phyloP scores from a whole-genome alignment of 768 basidiomycete genomes.

The Candolleomyces aberdarensis region DNA sequence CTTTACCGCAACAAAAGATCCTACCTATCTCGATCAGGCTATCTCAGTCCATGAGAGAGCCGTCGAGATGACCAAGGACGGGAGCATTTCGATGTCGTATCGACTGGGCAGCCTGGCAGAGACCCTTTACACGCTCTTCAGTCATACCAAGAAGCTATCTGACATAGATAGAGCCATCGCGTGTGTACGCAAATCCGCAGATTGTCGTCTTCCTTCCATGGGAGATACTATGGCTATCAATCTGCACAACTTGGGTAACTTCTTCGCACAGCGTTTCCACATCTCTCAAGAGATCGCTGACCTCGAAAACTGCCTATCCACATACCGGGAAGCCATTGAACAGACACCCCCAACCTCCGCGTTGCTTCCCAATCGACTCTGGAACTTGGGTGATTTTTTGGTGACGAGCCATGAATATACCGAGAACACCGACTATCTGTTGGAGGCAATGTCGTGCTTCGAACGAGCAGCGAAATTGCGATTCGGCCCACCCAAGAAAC shows the following conservation, averaged over 20 bases:
- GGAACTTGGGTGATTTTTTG: no score
- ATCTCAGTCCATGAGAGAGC: neutral
- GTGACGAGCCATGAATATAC: no score
- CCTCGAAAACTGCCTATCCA: neutral
- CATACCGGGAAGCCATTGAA: neutral
- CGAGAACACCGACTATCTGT: no score
- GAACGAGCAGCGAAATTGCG: no score
- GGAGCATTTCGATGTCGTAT: neutral
- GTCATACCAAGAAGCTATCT: neutral
- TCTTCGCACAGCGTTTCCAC: slow-evolving; percentile 2
- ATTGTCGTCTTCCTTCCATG: neutral
- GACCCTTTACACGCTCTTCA: neutral
- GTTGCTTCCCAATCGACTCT: neutral
- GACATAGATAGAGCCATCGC: neutral
- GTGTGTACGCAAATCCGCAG: neutral
- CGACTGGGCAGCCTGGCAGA: neutral
- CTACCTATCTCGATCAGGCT: neutral
- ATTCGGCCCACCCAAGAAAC: no score
- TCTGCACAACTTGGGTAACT: neutral
- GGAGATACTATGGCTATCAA: neutral
- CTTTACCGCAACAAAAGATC: neutral
- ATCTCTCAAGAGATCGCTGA: neutral
- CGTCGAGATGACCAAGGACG: neutral
- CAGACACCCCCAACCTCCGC: neutral
- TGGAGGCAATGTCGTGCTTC: no score